These are phyloP conservation scores for Penicillium sp. DNA, from an alignment of 2,329 filamentous ascomycete genomes.

Conservation along the genomic window DNA sequence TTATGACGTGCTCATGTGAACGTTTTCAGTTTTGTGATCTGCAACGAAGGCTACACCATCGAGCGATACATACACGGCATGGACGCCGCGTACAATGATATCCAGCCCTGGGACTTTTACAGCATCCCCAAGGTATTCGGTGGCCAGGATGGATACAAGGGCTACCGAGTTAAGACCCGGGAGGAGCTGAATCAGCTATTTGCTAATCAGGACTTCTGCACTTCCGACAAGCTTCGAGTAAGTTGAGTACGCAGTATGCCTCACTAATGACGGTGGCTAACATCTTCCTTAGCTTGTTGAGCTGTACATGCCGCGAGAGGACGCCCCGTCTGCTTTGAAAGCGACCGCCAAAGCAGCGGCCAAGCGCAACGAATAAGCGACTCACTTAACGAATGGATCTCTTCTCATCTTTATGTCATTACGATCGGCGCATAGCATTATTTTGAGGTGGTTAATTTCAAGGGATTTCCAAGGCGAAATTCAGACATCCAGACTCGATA, in stretches of 20 bases:
- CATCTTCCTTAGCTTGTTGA: conserved; percentile 65
- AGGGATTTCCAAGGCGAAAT: background rate
- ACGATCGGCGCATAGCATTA: background rate
- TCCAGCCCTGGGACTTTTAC: conserved; percentile 68
- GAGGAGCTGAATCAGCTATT: conserved; percentile 63
- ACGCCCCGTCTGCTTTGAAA: conserved; percentile 66
- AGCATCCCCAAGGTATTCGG: conserved; percentile 65
- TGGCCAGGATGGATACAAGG: conserved; percentile 54
- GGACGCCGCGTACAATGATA: conserved; percentile 75
- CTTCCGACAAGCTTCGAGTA: conserved; percentile 46
- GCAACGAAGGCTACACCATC: conserved; percentile 85
- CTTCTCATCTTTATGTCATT: background rate
- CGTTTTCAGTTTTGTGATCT: conserved; percentile 61
- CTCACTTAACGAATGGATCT: background rate
- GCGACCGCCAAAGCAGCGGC: conserved; percentile 67
- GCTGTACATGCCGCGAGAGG: conserved; percentile 71
- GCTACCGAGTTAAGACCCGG: conserved; percentile 64
- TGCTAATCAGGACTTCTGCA: conserved; percentile 57
- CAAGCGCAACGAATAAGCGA: conserved; percentile 51
- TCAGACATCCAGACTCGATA: background rate
- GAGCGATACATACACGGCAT: conserved; percentile 83
- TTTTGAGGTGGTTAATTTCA: background rate
- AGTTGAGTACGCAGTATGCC: conserved; percentile 6
- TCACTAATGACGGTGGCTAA: conserved; percentile 6
- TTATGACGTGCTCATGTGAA: background rate